phyloP scores from a whole-genome alignment of 2,329 filamentous ascomycete species.

The Incumbomyces delicatus region DNA sequence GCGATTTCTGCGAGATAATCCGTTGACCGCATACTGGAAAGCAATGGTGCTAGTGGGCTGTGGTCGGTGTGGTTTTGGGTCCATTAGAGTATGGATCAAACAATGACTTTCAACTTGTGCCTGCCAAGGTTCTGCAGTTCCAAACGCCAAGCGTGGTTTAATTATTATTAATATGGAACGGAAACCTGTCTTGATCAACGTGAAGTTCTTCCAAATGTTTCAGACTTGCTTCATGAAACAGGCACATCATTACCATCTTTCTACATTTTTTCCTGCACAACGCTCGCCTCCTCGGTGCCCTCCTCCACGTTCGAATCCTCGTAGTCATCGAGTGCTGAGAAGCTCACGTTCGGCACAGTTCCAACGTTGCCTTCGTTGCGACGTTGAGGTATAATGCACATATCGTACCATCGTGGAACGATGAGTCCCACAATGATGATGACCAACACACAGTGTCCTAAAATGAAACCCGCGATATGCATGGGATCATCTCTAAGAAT shows the following conservation, averaged over 20 bases:
- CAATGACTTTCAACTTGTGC: too few species aligned
- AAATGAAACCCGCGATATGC: slow-evolving; percentile 41
- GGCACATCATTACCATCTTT: too few species aligned
- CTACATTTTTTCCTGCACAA: not conserved
- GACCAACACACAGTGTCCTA: slow-evolving; percentile 40
- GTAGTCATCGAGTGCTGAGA: not conserved
- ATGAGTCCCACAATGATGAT: slow-evolving; percentile 41
- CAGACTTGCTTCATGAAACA: too few species aligned
- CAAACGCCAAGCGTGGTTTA: too few species aligned
- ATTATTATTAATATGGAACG: too few species aligned
- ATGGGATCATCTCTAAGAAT: slow-evolving; percentile 41
- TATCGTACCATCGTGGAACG: slow-evolving; percentile 45
- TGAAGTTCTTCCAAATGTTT: too few species aligned
- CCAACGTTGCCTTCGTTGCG: slow-evolving; percentile 32
- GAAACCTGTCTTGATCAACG: too few species aligned
- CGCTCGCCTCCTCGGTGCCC: not conserved
- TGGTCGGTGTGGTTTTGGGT: too few species aligned
- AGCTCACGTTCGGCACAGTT: not conserved
- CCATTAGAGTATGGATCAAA: too few species aligned
- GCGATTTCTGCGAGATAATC: not conserved
- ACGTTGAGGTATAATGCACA: slow-evolving; percentile 41
- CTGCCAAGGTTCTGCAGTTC: too few species aligned
- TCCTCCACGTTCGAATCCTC: not conserved
- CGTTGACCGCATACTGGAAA: not conserved
- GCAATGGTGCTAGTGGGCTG: too few species aligned